Evolutionary conservation across 148 eudicot genomes (phyloP).

Genomic region (Diospyros kaki): DNA sequence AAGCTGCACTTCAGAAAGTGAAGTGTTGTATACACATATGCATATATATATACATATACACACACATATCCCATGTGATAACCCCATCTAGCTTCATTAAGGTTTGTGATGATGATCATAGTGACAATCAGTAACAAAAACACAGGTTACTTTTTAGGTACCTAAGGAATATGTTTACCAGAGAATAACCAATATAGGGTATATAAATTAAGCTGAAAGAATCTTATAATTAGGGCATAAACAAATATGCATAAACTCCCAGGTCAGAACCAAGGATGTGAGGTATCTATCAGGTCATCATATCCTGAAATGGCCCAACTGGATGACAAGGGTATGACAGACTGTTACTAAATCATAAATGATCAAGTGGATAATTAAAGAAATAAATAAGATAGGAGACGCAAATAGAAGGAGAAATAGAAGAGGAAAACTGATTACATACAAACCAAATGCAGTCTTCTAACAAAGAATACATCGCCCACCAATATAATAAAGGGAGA

Average conservation of each 20-base stretch:
- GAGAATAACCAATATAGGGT: not conserved
- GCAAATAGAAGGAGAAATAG: not conserved
- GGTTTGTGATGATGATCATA: no score
- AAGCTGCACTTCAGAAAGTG: not conserved
- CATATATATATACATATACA: no score
- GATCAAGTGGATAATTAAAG: no score
- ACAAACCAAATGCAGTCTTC: not conserved
- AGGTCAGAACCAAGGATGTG: not conserved
- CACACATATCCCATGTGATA: no score
- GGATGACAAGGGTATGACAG: no score
- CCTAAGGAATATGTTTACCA: not conserved
- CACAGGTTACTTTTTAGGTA: not conserved
- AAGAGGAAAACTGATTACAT: no score
- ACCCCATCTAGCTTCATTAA: no score
- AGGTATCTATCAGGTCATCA: no score
- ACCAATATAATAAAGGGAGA: not conserved
- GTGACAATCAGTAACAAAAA: not conserved
- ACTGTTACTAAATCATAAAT: no score
- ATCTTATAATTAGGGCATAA: not conserved
- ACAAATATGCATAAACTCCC: not conserved
- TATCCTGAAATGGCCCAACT: no score
- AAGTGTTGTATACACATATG: not conserved
- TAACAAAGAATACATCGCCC: not conserved
- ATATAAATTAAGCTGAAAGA: not conserved
- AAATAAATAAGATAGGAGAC: no score